Base-by-base conservation (phyloP, 768 basidiomycete species). In the Pulveroboletus sp. region DNA sequence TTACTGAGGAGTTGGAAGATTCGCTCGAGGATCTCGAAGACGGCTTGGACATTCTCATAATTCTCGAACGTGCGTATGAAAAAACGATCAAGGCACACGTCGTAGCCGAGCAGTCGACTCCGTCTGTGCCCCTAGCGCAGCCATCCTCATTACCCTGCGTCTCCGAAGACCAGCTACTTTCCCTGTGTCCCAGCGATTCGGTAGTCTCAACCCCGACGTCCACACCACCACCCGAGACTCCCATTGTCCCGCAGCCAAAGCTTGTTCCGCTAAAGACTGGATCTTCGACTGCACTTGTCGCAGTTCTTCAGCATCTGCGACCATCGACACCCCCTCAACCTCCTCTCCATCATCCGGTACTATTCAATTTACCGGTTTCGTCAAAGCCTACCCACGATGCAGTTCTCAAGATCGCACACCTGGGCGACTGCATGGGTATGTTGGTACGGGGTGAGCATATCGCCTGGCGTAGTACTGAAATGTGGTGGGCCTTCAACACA, bases 401-500 rank as follows among this genome's bases (percentile, higher is more conserved):
- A 0, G 81, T 88, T 37, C 77, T 94, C 36, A 80, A 83, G 53
- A 83, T 94, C 24, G 91, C 90, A 0, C 89, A 93, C 57, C 67
- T 94, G 8, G 91, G 92, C 8, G 91, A 94, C 60, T 91, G 91
- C 64, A 86, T 87, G 79, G 84, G 85, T 21, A 86, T 90, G 77
- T 76, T 96, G 18, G 82, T 97, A 17, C 81, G 93, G 3, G 84
- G 79, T 6, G 80, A 86, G 39, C 74, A 81, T 47, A 82, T 96
- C 39, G 80, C 83, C 2, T 96, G 92, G 84, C 77, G 93, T 30
- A 88, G 84, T 43, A 81, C 89, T 38, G 94, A 96, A 68, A 94
- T 95, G 89, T 93, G 93, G 82, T 93, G 91, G 79, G 78, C 76
- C 12, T 84, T 84, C 66, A 84, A 84, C 57, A 79, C 77, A n/a